Base-by-base conservation (phyloP, 2,329 filamentous ascomycete species). In the Claviceps sp. region DNA sequence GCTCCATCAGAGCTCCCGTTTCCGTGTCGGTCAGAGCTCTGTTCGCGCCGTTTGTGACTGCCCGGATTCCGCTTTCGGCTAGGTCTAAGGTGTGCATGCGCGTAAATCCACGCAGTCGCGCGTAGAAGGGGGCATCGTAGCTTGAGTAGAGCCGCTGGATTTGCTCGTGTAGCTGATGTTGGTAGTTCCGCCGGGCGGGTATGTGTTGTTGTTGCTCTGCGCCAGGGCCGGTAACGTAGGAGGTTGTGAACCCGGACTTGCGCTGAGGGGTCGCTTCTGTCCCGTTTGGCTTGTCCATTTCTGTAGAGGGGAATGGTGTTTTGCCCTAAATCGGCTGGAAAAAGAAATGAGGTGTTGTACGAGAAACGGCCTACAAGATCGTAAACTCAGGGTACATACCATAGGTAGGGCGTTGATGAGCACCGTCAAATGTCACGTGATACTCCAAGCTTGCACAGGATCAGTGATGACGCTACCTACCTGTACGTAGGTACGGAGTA, bases 11-110 rank as follows among this genome's bases (percentile, higher is more conserved):
- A 26, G 64, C 66, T 41, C 63, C 62, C 11, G 65, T 62, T 56
- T 71, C 68, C n/a, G 58, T 54, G 49, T 71, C 66, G 40, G 61
- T 64, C 14, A 70, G 59, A 7, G 60, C 58, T 11, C 66, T 62
- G 40, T 62, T 58, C 26, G 61, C 60, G 8, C 59, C 61, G 16
- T 62, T 57, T 16, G 63, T 61, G 19, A 68, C 56, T 1, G 60
- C 60, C 4, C 62, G 56, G 16, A 65, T 58, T 3, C 60, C 58
- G 1, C 57, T 56, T 37, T 62, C 63, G 5, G 64, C 60, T 19
- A 65, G 54, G 0, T 58, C 55, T n/a, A 66, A 58, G 41, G 62
- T 66, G 52, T 57, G 54, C 11, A 59, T 54, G 34, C 59, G 60
- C 16, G 56, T 57, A 50, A 58, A 61, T 13, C 66, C 64, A 39